Conservation (phyloP, 192 early-diverging fungal species). For the Entomortierella beljakovae region DNA sequence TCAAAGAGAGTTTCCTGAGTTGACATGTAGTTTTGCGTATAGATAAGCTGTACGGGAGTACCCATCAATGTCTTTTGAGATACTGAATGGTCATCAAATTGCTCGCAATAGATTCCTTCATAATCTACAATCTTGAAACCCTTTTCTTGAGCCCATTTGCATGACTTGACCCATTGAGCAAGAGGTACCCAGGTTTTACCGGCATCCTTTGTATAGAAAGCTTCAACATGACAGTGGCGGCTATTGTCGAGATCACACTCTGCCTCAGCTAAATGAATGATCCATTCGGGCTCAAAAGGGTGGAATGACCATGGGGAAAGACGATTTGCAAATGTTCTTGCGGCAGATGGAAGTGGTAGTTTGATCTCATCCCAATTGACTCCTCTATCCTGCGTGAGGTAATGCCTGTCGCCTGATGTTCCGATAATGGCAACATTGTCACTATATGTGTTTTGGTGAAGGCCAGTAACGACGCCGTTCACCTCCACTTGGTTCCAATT, state of each 20-base stretch:
- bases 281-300: conserved; percentile 82
- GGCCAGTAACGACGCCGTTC: conserved; percentile 54
- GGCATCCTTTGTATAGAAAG: conserved; percentile 75
- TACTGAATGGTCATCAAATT: conserved; percentile 71
- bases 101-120: conserved; percentile 81
- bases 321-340: conserved; percentile 65
- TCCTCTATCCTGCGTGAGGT: conserved; percentile 72
- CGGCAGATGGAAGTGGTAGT: conserved; percentile 71
- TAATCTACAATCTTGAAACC: conserved; percentile 63
- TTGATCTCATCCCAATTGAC: conserved; percentile 66
- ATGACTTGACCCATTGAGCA: conserved; percentile 76
- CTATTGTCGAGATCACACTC: conserved; percentile 59
- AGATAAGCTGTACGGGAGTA: conserved; percentile 73
- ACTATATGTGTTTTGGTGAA: conserved; percentile 74
- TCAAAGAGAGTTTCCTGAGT: conserved; percentile 66
- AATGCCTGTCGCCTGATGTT: conserved; percentile 57
- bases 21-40: conserved; percentile 69
- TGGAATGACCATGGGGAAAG: conserved; percentile 73
- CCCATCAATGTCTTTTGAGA: conserved; percentile 59
- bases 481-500: conserved; percentile 62
- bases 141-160: conserved; percentile 74
- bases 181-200: conserved; percentile 78
- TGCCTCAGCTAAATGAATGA: conserved; percentile 79
- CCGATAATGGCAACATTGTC: conserved; percentile 72
- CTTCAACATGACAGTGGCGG: conserved; percentile 75